Conservation (phyloP, 768 basidiomycete genomes). For the Auricularia sp. region DNA sequence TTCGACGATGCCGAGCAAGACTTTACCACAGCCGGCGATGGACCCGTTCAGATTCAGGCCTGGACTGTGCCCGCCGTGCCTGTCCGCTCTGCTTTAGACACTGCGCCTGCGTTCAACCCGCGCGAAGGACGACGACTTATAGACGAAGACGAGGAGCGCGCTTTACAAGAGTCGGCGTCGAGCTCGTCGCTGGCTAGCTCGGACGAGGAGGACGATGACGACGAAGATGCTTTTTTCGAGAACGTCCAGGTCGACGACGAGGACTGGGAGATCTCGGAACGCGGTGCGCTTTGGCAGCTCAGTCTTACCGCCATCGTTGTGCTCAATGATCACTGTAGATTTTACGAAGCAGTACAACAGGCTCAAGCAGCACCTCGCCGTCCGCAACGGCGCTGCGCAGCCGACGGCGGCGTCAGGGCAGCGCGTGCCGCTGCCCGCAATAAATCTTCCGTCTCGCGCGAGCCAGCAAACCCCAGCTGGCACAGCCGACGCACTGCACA, state of each 20-base stretch:
- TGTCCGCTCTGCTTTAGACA: slow-evolving; percentile 12
- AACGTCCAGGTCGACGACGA: slow-evolving; percentile 69
- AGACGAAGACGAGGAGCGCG: slow-evolving; percentile 17
- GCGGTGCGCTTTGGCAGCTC: slow-evolving; percentile 40
- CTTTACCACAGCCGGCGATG: slow-evolving; percentile 35
- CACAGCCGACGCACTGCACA: not conserved
- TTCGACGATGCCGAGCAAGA: slow-evolving; percentile 49
- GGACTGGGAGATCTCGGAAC: slow-evolving; percentile 79
- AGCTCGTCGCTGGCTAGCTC: not conserved
- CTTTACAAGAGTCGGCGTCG: slow-evolving; percentile 18
- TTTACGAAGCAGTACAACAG: slow-evolving; percentile 99
- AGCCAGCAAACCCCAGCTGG: slow-evolving; percentile 13
- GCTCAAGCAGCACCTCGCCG: slow-evolving; percentile 80
- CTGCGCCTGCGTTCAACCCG: slow-evolving; percentile 12
- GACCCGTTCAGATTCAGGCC: slow-evolving; percentile 12
- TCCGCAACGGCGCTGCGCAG: slow-evolving; percentile 27
- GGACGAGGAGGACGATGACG: slow-evolving; percentile 28
- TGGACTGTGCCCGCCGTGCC: slow-evolving; percentile 19
- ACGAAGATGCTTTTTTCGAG: slow-evolving; percentile 36
- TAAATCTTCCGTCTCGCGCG: slow-evolving; percentile 51
- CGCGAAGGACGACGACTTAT: slow-evolving; percentile 24
- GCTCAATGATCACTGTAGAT: slow-evolving; percentile 38
- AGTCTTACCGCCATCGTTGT: not conserved
- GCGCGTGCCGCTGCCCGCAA: slow-evolving; percentile 56
- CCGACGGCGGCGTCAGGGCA: slow-evolving; percentile 36